Percentiles rank a stretch among this genome's conserved stretches.
Conservation (phyloP, 169 alveolate species). For the Plasmodium gonderi region DNA sequence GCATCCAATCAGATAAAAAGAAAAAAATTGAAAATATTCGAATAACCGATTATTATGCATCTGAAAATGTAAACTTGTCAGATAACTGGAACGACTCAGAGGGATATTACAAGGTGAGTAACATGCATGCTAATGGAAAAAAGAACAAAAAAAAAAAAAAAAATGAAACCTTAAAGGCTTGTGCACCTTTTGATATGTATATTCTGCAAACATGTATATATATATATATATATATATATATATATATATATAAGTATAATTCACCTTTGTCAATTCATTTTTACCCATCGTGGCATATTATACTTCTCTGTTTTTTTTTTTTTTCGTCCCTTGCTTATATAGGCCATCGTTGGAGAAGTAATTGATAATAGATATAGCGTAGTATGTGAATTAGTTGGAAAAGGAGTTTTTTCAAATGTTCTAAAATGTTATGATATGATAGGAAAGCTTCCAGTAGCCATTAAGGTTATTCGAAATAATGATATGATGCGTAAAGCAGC, state of each 20-base stretch:
- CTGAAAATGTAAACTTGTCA: constrained; percentile 77
- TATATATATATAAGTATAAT: not conserved
- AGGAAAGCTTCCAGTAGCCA: constrained; percentile 83
- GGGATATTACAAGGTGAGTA: constrained; percentile 83
- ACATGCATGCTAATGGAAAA: not conserved
- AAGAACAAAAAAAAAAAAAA: not conserved
- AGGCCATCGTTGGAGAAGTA: constrained; percentile 91
- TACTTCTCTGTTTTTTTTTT: not conserved
- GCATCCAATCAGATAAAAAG: constrained; percentile 49
- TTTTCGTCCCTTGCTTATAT: not conserved
- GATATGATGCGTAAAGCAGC: constrained; percentile 94
- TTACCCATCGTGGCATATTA: not conserved
- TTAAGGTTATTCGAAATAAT: constrained; percentile 88
- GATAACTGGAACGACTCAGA: constrained; percentile 89
- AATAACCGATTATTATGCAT: constrained; percentile 54
- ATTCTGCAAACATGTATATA: not conserved
- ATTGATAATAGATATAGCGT: constrained; percentile 88
- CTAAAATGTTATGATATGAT: constrained; percentile 84
- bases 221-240: not conserved
- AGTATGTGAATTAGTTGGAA: constrained; percentile 88
- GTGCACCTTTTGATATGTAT: not conserved
- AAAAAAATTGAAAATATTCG: constrained; percentile 34
- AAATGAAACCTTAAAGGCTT: not conserved
- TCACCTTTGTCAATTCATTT: not conserved
- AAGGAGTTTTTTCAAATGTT: constrained; percentile 92